These are phyloP conservation scores for Ogataea haglerorum DNA, from an alignment of 805 yeast species.

Conservation along the genomic window DNA sequence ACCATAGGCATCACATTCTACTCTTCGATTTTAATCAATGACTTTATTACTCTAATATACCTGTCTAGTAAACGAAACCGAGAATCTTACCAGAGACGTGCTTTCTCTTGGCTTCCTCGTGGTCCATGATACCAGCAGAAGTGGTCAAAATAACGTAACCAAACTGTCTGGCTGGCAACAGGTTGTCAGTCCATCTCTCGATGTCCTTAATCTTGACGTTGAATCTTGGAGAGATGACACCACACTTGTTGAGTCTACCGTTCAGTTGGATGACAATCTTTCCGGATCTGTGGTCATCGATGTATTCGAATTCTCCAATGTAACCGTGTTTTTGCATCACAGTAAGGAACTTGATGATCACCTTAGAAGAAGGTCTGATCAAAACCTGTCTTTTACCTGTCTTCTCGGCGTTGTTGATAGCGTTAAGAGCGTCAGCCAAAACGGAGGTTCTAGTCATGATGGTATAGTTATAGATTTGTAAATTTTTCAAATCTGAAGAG, in stretches of 20 bases:
- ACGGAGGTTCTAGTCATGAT: conserved; percentile 97
- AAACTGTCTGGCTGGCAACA: conserved; percentile 98
- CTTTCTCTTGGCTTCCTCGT: conserved; percentile 99
- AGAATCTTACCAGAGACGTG: conserved; percentile 98
- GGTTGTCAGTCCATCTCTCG: conserved; percentile 98
- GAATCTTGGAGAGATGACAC: conserved; percentile 98
- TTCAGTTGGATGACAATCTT: conserved; percentile 94
- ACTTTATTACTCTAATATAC: conserved; percentile 6
- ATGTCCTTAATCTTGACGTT: conserved; percentile 93
- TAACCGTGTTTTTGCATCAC: conserved; percentile 98
- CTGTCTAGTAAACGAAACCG: conserved; percentile 87
- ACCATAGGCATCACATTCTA: background rate
- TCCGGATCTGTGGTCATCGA: conserved; percentile 98
- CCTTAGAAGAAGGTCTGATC: conserved; percentile 98
- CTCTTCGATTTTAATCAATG: background rate
- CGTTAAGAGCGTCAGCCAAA: conserved; percentile 97
- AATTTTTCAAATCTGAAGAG: conserved; percentile 6
- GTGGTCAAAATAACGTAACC: conserved; percentile 98
- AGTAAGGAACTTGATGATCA: conserved; percentile 91
- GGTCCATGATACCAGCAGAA: conserved; percentile 99
- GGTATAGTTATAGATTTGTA: conserved; percentile 6
- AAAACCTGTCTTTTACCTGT: conserved; percentile 98
- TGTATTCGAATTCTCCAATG: conserved; percentile 98
- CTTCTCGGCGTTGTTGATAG: conserved; percentile 98
- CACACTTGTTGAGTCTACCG: conserved; percentile 98